These are phyloP conservation scores for Coemansia sp. DNA, from an alignment of 192 early-diverging fungal genomes.

Conservation along the genomic window DNA sequence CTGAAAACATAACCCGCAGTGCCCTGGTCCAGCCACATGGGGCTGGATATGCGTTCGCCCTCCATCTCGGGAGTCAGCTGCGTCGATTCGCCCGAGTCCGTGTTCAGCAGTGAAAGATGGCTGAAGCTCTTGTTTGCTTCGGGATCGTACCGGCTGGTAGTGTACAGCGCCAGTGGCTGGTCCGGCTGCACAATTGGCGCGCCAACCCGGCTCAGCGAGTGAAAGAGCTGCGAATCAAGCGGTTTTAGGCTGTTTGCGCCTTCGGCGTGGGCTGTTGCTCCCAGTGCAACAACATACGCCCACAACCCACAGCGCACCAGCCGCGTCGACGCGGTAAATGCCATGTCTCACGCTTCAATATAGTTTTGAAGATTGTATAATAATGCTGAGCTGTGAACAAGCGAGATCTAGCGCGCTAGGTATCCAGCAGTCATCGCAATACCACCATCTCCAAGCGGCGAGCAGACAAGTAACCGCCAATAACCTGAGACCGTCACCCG, in stretches of 20 bases:
- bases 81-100: conserved; percentile 17
- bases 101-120: conserved; percentile 16
- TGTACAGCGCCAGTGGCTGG: conserved; percentile 21
- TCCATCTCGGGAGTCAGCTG: conserved; percentile 17
- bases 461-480: too few species aligned
- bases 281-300: background rate
- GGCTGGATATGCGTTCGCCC: conserved; percentile 14
- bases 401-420: too few species aligned
- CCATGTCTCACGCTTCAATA: too few species aligned
- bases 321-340: background rate
- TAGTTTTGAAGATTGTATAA: too few species aligned
- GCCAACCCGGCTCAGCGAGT: conserved; percentile 28
- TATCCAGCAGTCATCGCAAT: too few species aligned
- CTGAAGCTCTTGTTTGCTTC: conserved; percentile 17
- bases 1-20: conserved; percentile 15
- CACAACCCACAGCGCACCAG: background rate
- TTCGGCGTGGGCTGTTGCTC: conserved; percentile 10
- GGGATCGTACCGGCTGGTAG: conserved; percentile 18
- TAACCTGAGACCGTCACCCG: too few species aligned
- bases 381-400: too few species aligned
- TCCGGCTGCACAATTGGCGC: conserved; percentile 31
- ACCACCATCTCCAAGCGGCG: too few species aligned
- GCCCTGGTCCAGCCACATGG: conserved; percentile 17
- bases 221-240: conserved; percentile 40
- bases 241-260: conserved; percentile 27